Evolutionary conservation across 2,329 filamentous ascomycete species (phyloP).

Genomic region (Clarireedia hainanense): DNA sequence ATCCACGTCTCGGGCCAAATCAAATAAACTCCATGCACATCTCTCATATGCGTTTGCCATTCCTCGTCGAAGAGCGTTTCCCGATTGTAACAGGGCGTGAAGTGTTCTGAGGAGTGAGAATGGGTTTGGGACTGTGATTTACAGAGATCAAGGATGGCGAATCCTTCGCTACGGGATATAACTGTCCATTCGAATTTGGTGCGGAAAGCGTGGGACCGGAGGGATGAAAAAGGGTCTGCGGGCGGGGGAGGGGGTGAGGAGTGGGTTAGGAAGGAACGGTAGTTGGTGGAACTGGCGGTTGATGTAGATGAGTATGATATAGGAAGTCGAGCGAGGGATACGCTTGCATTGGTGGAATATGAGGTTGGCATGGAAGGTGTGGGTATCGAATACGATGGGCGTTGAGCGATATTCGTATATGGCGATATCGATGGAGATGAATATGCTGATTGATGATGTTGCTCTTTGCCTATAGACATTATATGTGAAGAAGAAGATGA

Average conservation of each 20-base stretch:
- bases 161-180: slow-evolving; percentile 23
- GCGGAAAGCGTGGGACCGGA: slow-evolving; percentile 21
- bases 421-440: background rate
- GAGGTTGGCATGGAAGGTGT: background rate
- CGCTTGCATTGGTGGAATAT: slow-evolving; percentile 7
- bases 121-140: slow-evolving; percentile 15
- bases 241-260: background rate
- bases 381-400: slow-evolving; percentile 10
- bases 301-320: slow-evolving; percentile 14
- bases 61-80: slow-evolving; percentile 27
- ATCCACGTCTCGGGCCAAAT: slow-evolving; percentile 29
- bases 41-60: slow-evolving; percentile 27
- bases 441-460: background rate
- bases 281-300: background rate
- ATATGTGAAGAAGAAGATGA: background rate
- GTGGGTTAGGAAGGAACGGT: background rate
- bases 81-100: slow-evolving; percentile 24
- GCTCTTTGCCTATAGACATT: background rate
- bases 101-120: background rate
- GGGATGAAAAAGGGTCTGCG: slow-evolving; percentile 19
- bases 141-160: slow-evolving; percentile 23
- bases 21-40: slow-evolving; percentile 26
- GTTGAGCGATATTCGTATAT: background rate
- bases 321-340: slow-evolving; percentile 15
- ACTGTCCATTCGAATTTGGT: slow-evolving; percentile 26